These are phyloP conservation scores for Pythium coloratum DNA, from an alignment of 352 stramenopile species.

Conservation along the genomic window DNA sequence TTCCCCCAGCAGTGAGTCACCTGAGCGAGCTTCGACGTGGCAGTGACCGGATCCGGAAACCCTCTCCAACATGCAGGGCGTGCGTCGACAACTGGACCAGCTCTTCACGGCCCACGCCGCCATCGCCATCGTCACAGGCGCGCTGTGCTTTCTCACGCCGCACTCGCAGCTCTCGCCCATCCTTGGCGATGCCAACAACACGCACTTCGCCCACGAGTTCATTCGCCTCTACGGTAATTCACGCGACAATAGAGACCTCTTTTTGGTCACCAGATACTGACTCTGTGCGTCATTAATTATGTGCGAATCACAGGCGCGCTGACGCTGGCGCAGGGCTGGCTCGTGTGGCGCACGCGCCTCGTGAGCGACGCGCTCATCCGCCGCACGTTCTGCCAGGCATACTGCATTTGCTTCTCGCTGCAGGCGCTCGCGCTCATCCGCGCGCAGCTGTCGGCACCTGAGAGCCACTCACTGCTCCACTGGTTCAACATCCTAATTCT, in stretches of 20 bases:
- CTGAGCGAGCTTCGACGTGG: background rate
- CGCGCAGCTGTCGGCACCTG: constrained; percentile 66
- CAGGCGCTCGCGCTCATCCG: constrained; percentile 71
- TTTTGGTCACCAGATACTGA: background rate
- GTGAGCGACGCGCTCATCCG: constrained; percentile 84
- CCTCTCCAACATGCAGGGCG: constrained; percentile 35
- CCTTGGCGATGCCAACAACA: constrained; percentile 73
- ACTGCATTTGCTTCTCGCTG: constrained; percentile 86
- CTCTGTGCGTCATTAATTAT: background rate
- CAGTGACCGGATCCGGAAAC: background rate
- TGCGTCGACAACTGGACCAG: constrained; percentile 77
- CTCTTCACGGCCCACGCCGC: constrained; percentile 78
- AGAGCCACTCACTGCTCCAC: constrained; percentile 79
- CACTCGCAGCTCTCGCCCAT: constrained; percentile 81
- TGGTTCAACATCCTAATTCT: constrained; percentile 84
- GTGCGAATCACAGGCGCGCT: constrained; percentile 47
- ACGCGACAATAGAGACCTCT: background rate
- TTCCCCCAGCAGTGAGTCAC: background rate
- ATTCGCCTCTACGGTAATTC: constrained; percentile 76
- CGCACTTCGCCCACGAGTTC: constrained; percentile 85
- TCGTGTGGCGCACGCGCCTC: constrained; percentile 84
- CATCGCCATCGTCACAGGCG: constrained; percentile 62
- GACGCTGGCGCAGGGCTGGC: constrained; percentile 81
- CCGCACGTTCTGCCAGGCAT: constrained; percentile 87
- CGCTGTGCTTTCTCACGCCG: constrained; percentile 73